phyloP scores from a whole-genome alignment of 441 rosid genomes.

The Bocquillonia castaneifolia region DNA sequence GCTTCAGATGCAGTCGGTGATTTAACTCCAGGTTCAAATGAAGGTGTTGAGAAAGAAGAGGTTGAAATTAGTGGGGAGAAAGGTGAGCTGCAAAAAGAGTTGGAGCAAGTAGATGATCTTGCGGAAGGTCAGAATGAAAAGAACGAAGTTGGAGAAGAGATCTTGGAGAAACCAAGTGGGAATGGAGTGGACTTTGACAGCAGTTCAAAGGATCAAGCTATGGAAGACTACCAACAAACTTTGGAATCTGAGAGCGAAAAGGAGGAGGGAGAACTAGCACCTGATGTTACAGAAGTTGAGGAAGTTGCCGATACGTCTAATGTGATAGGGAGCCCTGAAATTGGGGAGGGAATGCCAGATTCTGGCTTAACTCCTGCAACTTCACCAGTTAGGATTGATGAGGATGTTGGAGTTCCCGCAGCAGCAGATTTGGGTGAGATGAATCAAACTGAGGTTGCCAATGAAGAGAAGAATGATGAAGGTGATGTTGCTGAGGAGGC shows the following conservation, averaged over 20 bases:
- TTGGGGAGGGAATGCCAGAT: constrained; percentile 45
- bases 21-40: constrained; percentile 34
- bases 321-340: constrained; percentile 51
- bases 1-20: constrained; percentile 42
- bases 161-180: constrained; percentile 45
- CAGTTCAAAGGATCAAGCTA: constrained; percentile 43
- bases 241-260: constrained; percentile 58
- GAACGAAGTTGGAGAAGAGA: constrained; percentile 40
- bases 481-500: constrained; percentile 48
- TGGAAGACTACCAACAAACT: constrained; percentile 44
- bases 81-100: constrained; percentile 49
- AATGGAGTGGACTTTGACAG: constrained; percentile 42
- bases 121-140: constrained; percentile 40
- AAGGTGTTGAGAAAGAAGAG: constrained; percentile 61
- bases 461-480: constrained; percentile 67
- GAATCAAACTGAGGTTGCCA: constrained; percentile 42
- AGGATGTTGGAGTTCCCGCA: constrained; percentile 32
- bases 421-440: constrained; percentile 42
- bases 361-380: constrained; percentile 42
- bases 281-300: constrained; percentile 58
- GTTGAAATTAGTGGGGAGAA: constrained; percentile 43
- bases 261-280: constrained; percentile 84
- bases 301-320: constrained; percentile 40
- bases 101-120: constrained; percentile 42
- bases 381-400: constrained; percentile 61